Conservation (phyloP, 345 rosid species). For the Melaleuca alternifolia region DNA sequence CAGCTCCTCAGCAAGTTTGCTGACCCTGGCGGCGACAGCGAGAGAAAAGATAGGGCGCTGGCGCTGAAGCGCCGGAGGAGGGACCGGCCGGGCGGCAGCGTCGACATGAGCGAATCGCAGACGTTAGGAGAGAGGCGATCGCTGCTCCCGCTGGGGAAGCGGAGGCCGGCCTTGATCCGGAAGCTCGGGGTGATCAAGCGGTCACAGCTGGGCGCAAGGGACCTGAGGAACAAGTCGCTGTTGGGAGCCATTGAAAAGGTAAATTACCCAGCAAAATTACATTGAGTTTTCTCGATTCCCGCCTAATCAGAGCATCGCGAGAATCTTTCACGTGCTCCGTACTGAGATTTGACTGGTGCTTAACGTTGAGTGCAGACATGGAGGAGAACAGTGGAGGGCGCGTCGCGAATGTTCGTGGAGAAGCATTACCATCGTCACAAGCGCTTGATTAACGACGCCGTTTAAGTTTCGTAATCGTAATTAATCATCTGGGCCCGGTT, state of each 20-base stretch:
- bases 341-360: background rate
- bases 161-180: conserved; percentile 34
- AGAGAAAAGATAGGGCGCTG: conserved; percentile 6
- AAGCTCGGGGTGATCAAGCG: conserved; percentile 46
- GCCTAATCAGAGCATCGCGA: background rate
- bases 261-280: rapidly evolving
- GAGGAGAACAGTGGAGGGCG: conserved; percentile 83
- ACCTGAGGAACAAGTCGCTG: conserved; percentile 42
- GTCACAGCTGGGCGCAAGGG: conserved; percentile 25
- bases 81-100: conserved; percentile 1
- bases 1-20: conserved; percentile 83
- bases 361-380: conserved; percentile 43
- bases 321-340: background rate
- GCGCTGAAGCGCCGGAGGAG: conserved; percentile 26
- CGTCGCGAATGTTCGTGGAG: conserved; percentile 62
- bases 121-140: conserved; percentile 46
- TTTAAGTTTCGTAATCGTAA: background rate
- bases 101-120: conserved; percentile 5
- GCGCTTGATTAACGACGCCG: conserved; percentile 60
- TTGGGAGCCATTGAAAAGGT: conserved; percentile 60
- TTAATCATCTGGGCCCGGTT: background rate
- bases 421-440: conserved; percentile 68
- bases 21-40: conserved; percentile 14
- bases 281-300: background rate
- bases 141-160: conserved; percentile 44